Base-by-base conservation (phyloP, 179 eudicot species). In the Beta lomatogona region DNA sequence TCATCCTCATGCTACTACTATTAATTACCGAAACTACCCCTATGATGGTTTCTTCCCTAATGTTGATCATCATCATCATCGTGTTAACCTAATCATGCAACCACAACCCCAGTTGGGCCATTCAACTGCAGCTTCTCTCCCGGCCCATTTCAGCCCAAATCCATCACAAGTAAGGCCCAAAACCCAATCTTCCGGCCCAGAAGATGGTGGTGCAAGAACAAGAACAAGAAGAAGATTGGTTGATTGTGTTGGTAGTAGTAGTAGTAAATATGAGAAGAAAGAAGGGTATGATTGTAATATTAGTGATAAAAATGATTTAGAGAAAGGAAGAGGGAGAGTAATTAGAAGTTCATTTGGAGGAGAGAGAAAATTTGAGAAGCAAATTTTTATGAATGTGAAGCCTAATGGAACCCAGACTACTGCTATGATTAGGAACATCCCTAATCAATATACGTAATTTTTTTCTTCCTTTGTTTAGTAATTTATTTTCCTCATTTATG, bases 391-490 rank as follows among this genome's bases (percentile, higher is more conserved):
- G 68, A 3, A 36, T 3, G 80, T 83, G 58, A 83, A 59, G 72
- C 53, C 58, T 46, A 15, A 75, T 55, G 86, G 86, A 53, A 41
- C 0, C 2, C 67, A 80, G 57, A 83, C 83, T 31, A 83, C 86
- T 9, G 83, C 76, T 15, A 83, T 83, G 86, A 83, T 83, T 50
- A 83, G 76, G 60, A 83, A 83, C 67, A 44, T 83, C 76, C 86
- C 86, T 59, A 83, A 83, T 83, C 86, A 83, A 18, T 83, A 79
- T 12, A 81, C 83, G 83, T 81, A 80, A 31, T 50, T 19, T 9
- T n/a, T 19, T 6, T 73, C 19, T 4, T 18, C 13, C 13, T 25
- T 25, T 48, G 8, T 15, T 68, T 41, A 6, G 1, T 9, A 9
- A 10, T 9, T 16, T 71, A n/a, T 46, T 0, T 46, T 2, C 6